These are phyloP conservation scores for Pythium aquatile DNA, from an alignment of 352 stramenopile genomes.

Conservation along the genomic window DNA sequence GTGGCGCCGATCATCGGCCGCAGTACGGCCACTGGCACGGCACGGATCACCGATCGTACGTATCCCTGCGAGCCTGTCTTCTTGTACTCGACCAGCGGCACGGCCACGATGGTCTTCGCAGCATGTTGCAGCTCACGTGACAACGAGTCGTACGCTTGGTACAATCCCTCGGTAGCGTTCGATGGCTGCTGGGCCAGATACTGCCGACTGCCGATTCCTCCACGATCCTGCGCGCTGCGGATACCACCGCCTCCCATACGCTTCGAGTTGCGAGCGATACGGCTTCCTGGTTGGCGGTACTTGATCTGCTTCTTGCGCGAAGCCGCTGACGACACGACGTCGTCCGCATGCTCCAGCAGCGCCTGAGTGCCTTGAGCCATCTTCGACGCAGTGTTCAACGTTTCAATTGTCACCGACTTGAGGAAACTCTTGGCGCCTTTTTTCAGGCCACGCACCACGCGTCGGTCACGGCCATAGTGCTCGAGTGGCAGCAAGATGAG, in stretches of 20 bases:
- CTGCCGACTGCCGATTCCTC: constrained; percentile 76
- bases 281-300: constrained; percentile 74
- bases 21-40: constrained; percentile 79
- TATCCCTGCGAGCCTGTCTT: constrained; percentile 88
- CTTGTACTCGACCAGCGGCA: constrained; percentile 90
- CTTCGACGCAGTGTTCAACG: constrained; percentile 81
- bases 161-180: constrained; percentile 77
- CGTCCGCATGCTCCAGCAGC: constrained; percentile 78
- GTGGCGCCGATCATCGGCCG: constrained; percentile 87
- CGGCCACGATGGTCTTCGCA: constrained; percentile 86
- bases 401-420: constrained; percentile 88
- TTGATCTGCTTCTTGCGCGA: constrained; percentile 71
- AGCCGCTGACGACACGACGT: constrained; percentile 72
- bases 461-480: constrained; percentile 81
- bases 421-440: constrained; percentile 87
- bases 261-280: constrained; percentile 78
- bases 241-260: constrained; percentile 77
- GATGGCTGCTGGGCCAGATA: constrained; percentile 82
- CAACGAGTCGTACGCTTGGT: constrained; percentile 84
- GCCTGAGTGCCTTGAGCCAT: constrained; percentile 81
- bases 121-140: constrained; percentile 80
- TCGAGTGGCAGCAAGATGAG: constrained; percentile 85
- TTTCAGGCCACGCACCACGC: constrained; percentile 80
- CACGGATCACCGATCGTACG: constrained; percentile 86
- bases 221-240: constrained; percentile 63